Evolutionary conservation across 768 basidiomycete species (phyloP).

Genomic region (Tulasnella sp.): DNA sequence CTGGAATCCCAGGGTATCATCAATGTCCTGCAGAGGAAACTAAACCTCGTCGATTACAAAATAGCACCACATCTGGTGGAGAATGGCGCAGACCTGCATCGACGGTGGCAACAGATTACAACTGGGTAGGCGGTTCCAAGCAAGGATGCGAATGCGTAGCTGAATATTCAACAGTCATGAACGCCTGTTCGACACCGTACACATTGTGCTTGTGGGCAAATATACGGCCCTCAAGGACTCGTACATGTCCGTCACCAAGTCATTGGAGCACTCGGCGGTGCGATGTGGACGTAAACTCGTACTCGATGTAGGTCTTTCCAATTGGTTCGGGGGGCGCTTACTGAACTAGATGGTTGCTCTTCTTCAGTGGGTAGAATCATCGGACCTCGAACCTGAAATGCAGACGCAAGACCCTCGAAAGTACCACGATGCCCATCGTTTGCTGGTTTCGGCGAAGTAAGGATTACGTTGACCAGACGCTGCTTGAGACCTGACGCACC

Average conservation of each 20-base stretch:
- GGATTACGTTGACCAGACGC: conserved; percentile 34
- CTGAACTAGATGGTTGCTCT: not conserved
- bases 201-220: conserved; percentile 91
- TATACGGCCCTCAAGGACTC: conserved; percentile 97
- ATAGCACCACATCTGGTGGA: conserved; percentile 56
- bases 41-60: conserved; percentile 62
- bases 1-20: conserved; percentile 91
- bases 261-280: conserved; percentile 95
- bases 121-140: conserved; percentile 54
- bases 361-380: conserved; percentile 90
- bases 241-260: conserved; percentile 97
- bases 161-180: conserved; percentile 64
- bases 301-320: conserved; percentile 57
- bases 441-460: conserved; percentile 83
- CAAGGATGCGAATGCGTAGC: not conserved
- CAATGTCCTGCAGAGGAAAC: conserved; percentile 71
- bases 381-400: conserved; percentile 77
- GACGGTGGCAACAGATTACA: conserved; percentile 80
- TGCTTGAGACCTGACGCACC: not conserved
- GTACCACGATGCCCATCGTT: conserved; percentile 95
- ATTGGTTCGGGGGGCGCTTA: not conserved
- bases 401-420: conserved; percentile 75
- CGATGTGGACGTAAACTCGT: conserved; percentile 79
- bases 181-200: conserved; percentile 81
- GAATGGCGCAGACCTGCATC: conserved; percentile 62